These are phyloP conservation scores for Fusarium lateritium DNA, from an alignment of 2,329 filamentous ascomycete genomes.

Conservation along the genomic window DNA sequence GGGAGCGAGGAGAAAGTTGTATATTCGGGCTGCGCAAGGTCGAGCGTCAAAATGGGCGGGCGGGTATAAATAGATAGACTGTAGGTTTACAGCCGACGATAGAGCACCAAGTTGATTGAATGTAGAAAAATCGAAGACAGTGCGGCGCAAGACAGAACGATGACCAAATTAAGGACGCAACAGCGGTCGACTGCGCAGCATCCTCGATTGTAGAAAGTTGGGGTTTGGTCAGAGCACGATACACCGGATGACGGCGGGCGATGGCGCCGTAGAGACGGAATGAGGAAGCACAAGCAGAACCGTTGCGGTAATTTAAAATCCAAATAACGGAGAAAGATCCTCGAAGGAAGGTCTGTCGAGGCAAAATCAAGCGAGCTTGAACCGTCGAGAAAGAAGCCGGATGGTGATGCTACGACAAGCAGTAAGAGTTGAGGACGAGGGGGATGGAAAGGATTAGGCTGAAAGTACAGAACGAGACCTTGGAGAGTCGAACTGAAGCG, in stretches of 20 bases:
- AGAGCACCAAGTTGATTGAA: constrained; percentile 15
- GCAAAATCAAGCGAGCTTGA: constrained; percentile 20
- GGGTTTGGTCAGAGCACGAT: constrained; percentile 22
- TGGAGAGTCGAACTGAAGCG: constrained; percentile 41
- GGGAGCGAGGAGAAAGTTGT: constrained; percentile 23
- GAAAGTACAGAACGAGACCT: constrained; percentile 33
- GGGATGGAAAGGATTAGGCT: constrained; percentile 33
- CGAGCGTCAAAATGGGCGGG: constrained; percentile 18
- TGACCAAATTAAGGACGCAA: constrained; percentile 40
- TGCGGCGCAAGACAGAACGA: constrained; percentile 22
- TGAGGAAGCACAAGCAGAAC: constrained; percentile 17
- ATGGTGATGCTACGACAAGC: constrained; percentile 31
- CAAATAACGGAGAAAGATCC: constrained; percentile 10
- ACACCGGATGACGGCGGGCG: constrained; percentile 34
- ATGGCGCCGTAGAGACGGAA: constrained; percentile 22
- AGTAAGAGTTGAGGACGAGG: constrained; percentile 30
- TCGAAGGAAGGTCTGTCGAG: constrained; percentile 18
- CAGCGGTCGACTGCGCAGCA: constrained; percentile 38
- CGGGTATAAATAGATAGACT: constrained; percentile 3
- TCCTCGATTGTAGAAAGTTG: constrained; percentile 37
- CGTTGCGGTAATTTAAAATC: constrained; percentile 8
- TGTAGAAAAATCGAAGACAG: constrained; percentile 16
- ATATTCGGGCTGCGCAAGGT: constrained; percentile 25
- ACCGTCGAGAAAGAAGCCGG: constrained; percentile 32
- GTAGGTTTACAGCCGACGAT: constrained; percentile 19